Conservation (phyloP, 2,329 filamentous ascomycete genomes). For the Escovopsis sp. region DNA sequence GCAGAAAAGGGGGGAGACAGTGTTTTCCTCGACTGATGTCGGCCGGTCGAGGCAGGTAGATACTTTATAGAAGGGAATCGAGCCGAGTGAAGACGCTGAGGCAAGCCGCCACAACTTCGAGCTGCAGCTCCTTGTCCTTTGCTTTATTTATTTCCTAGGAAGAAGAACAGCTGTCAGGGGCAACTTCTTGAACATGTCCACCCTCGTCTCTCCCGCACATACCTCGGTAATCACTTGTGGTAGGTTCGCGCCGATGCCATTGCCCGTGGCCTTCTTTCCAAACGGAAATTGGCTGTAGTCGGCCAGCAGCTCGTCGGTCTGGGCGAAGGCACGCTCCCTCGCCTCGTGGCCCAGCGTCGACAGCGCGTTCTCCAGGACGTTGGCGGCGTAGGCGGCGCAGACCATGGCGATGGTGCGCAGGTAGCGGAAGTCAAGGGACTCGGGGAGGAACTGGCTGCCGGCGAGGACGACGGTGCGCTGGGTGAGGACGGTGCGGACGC, state of each 20-base stretch:
- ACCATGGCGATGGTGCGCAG: slow-evolving; percentile 89
- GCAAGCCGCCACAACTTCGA: slow-evolving; percentile 94
- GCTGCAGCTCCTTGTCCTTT: slow-evolving; percentile 89
- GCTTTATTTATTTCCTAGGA: slow-evolving; percentile 58
- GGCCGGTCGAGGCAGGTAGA: too few relatives aligned
- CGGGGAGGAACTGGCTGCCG: slow-evolving; percentile 74
- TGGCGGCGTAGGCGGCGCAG: slow-evolving; percentile 93
- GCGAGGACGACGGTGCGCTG: slow-evolving; percentile 87
- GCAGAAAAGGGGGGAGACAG: too few relatives aligned
- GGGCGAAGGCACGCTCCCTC: slow-evolving; percentile 83
- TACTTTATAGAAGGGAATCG: slow-evolving; percentile 70
- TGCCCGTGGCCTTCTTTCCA: slow-evolving; percentile 60
- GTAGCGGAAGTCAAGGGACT: slow-evolving; percentile 88
- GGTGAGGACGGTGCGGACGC: slow-evolving; percentile 83
- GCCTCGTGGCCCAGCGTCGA: slow-evolving; percentile 88
- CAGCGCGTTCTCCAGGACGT: slow-evolving; percentile 95
- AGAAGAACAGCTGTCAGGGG: neutral
- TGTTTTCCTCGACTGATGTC: too few relatives aligned
- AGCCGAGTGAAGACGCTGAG: slow-evolving; percentile 94
- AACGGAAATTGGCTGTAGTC: slow-evolving; percentile 99
- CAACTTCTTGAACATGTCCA: neutral
- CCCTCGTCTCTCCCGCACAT: slow-evolving; percentile 7
- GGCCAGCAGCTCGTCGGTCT: slow-evolving; percentile 88
- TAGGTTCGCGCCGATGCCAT: slow-evolving; percentile 84
- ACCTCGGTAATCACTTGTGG: slow-evolving; percentile 71